A percentile compares a stretch with the other conserved stretches of the same genome.
Evolutionary conservation across 352 stramenopile species (phyloP).

Genomic region (Phytophthora lateralis): DNA sequence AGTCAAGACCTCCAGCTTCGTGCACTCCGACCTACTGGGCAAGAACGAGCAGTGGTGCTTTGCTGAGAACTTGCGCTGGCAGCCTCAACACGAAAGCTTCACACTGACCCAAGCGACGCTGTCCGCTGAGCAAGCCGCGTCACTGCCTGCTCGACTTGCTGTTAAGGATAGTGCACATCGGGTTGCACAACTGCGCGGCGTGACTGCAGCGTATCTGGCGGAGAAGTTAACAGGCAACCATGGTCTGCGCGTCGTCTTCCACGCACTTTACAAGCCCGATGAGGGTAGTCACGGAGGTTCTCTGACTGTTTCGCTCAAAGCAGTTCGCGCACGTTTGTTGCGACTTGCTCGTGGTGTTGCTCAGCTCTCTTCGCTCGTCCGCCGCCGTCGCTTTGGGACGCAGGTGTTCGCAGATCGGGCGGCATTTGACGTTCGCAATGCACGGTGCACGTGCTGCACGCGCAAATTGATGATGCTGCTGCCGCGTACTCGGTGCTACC

Average conservation of each 20-base stretch:
- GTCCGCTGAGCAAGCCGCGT: constrained; percentile 2
- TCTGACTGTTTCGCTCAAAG: constrained; percentile 1
- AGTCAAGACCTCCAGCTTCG: constrained; percentile 42
- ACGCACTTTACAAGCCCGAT: constrained; percentile 26
- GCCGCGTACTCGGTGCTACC: constrained; percentile 27
- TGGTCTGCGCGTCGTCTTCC: constrained; percentile 43
- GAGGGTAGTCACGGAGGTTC: neutral
- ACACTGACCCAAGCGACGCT: constrained; percentile 32
- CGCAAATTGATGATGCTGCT: constrained; percentile 15
- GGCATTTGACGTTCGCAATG: constrained; percentile 31
- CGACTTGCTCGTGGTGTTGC: constrained; percentile 25
- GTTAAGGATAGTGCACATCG: constrained; percentile 16
- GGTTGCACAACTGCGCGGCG: constrained; percentile 42
- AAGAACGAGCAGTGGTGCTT: constrained; percentile 56
- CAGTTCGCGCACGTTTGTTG: constrained; percentile 19
- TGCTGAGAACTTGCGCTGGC: constrained; percentile 32
- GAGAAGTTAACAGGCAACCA: constrained; percentile 30
- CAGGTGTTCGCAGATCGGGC: constrained; percentile 40
- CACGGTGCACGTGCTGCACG: constrained; percentile 42
- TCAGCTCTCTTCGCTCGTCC: constrained; percentile 31
- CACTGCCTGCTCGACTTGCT: constrained; percentile 21
- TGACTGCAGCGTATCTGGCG: constrained; percentile 40
- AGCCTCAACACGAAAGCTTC: constrained; percentile 23
- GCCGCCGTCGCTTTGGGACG: constrained; percentile 33
- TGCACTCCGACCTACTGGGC: constrained; percentile 35